Percentiles rank a stretch among this genome's conserved stretches.
Conservation (phyloP, 148 eudicot species). For the Dianthus caryophyllus region DNA sequence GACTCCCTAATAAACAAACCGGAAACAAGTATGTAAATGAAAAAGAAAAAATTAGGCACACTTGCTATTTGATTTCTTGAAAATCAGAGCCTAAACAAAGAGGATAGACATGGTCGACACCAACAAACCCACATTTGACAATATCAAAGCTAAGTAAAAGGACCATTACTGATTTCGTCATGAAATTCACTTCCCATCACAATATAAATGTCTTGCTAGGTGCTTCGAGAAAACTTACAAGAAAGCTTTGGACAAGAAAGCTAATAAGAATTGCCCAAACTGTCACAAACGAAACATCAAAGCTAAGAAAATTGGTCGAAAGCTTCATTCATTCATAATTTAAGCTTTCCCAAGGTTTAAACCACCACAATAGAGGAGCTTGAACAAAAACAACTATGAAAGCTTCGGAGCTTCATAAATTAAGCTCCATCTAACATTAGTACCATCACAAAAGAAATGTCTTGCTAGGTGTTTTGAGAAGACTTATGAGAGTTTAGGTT, state of each 20-base stretch:
- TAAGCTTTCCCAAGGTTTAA: neutral
- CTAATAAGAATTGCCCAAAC: too few relatives aligned
- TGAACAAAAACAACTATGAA: too few relatives aligned
- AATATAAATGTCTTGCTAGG: neutral
- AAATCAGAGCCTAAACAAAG: neutral
- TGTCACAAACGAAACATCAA: too few relatives aligned
- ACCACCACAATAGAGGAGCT: neutral
- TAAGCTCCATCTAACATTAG: too few relatives aligned
- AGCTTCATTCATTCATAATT: too few relatives aligned
- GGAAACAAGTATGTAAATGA: neutral
- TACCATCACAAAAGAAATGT: neutral
- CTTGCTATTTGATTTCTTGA: neutral
- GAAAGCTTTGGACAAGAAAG: neutral
- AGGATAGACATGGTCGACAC: neutral
- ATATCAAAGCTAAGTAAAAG: neutral
- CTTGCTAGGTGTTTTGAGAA: neutral
- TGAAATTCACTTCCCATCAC: neutral
- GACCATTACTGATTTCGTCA: neutral
- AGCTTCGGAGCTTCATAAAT: too few relatives aligned
- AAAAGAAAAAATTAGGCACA: neutral
- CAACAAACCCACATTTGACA: too few relatives aligned
- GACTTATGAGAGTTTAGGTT: neutral
- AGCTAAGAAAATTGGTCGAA: too few relatives aligned
- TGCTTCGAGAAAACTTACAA: neutral
- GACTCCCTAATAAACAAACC: constrained; percentile 49